These are phyloP conservation scores for Litsea cubeba DNA, from an alignment of 164 flowering plant genomes.

Conservation along the genomic window DNA sequence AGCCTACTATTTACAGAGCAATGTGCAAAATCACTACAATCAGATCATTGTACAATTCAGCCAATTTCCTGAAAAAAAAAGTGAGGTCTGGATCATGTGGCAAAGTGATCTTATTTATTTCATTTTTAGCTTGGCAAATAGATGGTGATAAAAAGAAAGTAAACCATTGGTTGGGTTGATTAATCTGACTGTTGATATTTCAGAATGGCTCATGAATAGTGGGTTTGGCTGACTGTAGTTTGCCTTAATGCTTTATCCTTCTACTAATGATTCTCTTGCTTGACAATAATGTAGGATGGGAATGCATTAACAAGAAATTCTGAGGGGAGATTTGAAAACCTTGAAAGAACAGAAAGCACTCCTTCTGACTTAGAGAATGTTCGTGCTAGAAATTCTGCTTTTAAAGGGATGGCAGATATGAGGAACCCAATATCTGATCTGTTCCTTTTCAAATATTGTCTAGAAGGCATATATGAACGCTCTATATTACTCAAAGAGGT, in stretches of 20 bases:
- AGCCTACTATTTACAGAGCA: not conserved
- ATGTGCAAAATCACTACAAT: too few relatives aligned
- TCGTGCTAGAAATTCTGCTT: slow-evolving; percentile 38
- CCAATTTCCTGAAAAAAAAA: not conserved
- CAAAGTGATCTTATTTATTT: not conserved
- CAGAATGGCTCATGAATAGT: too few relatives aligned
- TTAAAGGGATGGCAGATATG: slow-evolving; percentile 23
- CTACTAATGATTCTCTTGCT: not conserved
- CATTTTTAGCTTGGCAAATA: not conserved
- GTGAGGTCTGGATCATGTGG: not conserved
- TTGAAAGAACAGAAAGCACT: slow-evolving; percentile 36
- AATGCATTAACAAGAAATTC: slow-evolving; percentile 21
- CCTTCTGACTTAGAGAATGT: slow-evolving; percentile 63
- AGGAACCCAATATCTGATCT: slow-evolving; percentile 50
- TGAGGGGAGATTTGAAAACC: slow-evolving; percentile 31
- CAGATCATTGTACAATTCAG: not conserved
- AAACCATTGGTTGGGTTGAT: not conserved
- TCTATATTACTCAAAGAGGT: slow-evolving; percentile 67
- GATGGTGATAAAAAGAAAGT: too few relatives aligned
- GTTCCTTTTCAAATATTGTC: slow-evolving; percentile 68
- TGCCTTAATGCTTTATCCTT: not conserved
- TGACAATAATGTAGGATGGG: slow-evolving; percentile 30
- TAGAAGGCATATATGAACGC: slow-evolving; percentile 66
- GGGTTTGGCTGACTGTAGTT: not conserved
- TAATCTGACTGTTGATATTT: too few relatives aligned